Conservation (phyloP, 306 rosid species). For the Pterocarpus santalinus region DNA sequence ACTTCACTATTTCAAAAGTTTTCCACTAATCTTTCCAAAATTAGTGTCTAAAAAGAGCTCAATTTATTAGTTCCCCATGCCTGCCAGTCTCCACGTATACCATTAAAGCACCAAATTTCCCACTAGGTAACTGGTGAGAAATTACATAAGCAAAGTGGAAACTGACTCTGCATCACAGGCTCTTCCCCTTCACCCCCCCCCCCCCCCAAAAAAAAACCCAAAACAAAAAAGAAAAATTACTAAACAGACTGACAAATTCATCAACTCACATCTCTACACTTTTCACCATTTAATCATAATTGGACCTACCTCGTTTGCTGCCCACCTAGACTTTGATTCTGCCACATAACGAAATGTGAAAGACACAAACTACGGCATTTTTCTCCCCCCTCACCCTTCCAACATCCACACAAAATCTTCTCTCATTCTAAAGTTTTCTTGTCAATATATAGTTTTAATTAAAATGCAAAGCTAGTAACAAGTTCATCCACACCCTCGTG, state of each 20-base stretch:
- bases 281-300: too few species aligned
- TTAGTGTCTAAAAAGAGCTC: constrained; percentile 5
- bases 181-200: not conserved
- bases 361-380: too few species aligned
- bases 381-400: too few species aligned
- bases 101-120: not conserved
- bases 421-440: not conserved
- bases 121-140: not conserved
- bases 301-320: too few species aligned
- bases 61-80: not conserved
- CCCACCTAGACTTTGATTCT: too few species aligned
- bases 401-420: too few species aligned
- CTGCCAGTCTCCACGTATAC: not conserved
- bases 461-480: not conserved
- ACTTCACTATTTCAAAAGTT: not conserved
- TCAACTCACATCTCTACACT: too few species aligned
- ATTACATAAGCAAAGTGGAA: constrained; percentile 4
- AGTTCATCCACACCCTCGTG: not conserved
- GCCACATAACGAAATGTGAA: too few species aligned
- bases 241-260: too few species aligned
- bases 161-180: not conserved
- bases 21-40: constrained; percentile 2
- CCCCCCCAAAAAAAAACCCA: too few species aligned
- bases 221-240: not conserved
- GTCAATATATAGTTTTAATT: not conserved